Evolutionary conservation across 805 yeast genomes (phyloP).

Genomic region (Blastobotrys robertii): DNA sequence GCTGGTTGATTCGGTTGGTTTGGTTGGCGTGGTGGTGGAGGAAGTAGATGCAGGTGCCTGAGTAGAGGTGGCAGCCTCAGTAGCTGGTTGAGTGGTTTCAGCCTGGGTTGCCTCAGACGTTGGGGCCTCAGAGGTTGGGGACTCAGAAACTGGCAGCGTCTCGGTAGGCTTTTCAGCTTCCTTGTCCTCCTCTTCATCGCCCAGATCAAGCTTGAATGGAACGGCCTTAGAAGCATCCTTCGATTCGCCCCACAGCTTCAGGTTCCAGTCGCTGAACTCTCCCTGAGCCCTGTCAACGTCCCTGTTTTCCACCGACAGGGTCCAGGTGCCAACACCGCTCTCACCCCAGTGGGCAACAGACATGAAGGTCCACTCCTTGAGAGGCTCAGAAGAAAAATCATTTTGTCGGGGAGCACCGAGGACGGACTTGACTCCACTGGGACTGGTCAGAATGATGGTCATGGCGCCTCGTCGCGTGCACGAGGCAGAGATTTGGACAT

Average conservation of each 20-base stretch:
- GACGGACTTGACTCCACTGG: conserved; percentile 61
- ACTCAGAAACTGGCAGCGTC: conserved; percentile 17
- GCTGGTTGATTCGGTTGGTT: conserved; percentile 1
- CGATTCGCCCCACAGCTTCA: conserved; percentile 75
- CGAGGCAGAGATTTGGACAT: conserved; percentile 64
- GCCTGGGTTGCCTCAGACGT: too few species aligned
- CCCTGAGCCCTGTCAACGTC: conserved; percentile 19
- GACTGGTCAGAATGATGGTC: conserved; percentile 57
- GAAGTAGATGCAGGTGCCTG: conserved; percentile 11
- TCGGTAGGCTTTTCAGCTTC: conserved; percentile 6
- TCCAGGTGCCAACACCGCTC: conserved; percentile 74
- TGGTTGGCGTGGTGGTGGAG: conserved; percentile 5
- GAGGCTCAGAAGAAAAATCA: conserved; percentile 53
- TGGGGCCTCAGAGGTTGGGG: conserved; percentile 7
- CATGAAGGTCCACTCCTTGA: conserved; percentile 83
- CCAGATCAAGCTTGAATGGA: conserved; percentile 33
- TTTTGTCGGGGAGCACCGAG: conserved; percentile 57
- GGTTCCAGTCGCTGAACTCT: conserved; percentile 55
- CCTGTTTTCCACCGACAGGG: conserved; percentile 42
- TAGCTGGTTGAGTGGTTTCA: conserved; percentile 4
- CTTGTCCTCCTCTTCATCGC: conserved; percentile 29
- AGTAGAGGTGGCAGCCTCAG: conserved; percentile 1
- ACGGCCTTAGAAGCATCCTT: conserved; percentile 54
- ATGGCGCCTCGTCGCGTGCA: conserved; percentile 62
- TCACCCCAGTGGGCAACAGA: conserved; percentile 99